phyloP scores from a whole-genome alignment of 331 rosid species.

The Cydonia oblonga region DNA sequence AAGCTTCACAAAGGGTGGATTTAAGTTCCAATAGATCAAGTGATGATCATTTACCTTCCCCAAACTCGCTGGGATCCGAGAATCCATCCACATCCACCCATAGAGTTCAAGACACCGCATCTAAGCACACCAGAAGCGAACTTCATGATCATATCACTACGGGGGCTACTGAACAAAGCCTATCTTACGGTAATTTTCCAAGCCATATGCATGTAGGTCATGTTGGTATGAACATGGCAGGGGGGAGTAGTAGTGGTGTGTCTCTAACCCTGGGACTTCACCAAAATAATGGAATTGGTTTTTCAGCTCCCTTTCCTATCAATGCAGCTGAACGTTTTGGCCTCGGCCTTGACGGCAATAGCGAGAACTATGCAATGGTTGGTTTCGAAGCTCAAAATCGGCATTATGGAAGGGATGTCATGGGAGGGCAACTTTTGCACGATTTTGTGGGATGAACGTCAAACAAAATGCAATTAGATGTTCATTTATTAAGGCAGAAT shows the following conservation, averaged over 20 bases:
- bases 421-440: constrained; percentile 65
- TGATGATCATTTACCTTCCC: constrained; percentile 26
- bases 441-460: constrained; percentile 74
- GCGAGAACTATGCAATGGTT: constrained; percentile 48
- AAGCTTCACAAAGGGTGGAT: constrained; percentile 39
- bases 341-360: constrained; percentile 39
- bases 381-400: constrained; percentile 64
- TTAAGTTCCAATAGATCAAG: constrained; percentile 18
- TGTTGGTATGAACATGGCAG: constrained; percentile 33
- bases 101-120: constrained; percentile 27
- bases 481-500: background rate
- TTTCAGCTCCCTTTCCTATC: constrained; percentile 65
- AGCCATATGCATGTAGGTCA: constrained; percentile 37
- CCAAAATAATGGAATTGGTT: constrained; percentile 62
- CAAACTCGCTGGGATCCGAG: constrained; percentile 28
- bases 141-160: constrained; percentile 20
- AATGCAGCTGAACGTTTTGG: constrained; percentile 62
- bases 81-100: constrained; percentile 46
- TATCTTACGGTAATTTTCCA: constrained; percentile 28
- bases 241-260: constrained; percentile 43
- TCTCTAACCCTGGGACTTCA: constrained; percentile 90
- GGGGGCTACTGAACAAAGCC: constrained; percentile 22
- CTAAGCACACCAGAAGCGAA: constrained; percentile 37
- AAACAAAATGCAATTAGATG: constrained; percentile 23
- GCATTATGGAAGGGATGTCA: constrained; percentile 64